Conservation (phyloP, 73 alveolate species). For the Tetrahymena elliotti region DNA sequence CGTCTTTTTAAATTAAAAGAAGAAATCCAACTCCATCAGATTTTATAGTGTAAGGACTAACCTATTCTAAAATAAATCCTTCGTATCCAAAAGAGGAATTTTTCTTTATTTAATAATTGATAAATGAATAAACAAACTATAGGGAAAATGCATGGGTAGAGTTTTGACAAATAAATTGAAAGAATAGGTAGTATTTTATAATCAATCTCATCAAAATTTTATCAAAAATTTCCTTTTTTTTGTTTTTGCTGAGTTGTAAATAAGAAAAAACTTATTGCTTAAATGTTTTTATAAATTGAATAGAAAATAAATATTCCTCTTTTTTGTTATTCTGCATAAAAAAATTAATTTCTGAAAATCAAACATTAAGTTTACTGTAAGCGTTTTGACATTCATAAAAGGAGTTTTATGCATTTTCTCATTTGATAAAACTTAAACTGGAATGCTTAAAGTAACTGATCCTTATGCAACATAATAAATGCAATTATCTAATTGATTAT, state of each 20-base stretch:
- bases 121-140: background rate
- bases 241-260: too few relatives aligned
- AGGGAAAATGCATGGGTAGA: background rate
- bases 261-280: too few relatives aligned
- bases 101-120: background rate
- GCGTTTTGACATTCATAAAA: background rate
- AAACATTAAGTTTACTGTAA: background rate
- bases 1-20: background rate
- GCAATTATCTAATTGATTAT: background rate
- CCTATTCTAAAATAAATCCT: background rate
- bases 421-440: background rate
- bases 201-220: too few relatives aligned
- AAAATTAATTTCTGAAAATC: background rate
- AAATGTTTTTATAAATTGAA: too few relatives aligned
- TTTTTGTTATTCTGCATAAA: too few relatives aligned
- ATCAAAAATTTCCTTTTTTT: too few relatives aligned
- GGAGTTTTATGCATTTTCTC: background rate
- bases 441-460: background rate
- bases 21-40: background rate
- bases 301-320: background rate
- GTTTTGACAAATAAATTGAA: background rate
- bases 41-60: background rate
- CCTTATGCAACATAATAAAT: background rate
- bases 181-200: background rate
- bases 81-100: background rate